Base-by-base conservation (phyloP, 257 asterid species). In the Nicotiana tomentosiformis region DNA sequence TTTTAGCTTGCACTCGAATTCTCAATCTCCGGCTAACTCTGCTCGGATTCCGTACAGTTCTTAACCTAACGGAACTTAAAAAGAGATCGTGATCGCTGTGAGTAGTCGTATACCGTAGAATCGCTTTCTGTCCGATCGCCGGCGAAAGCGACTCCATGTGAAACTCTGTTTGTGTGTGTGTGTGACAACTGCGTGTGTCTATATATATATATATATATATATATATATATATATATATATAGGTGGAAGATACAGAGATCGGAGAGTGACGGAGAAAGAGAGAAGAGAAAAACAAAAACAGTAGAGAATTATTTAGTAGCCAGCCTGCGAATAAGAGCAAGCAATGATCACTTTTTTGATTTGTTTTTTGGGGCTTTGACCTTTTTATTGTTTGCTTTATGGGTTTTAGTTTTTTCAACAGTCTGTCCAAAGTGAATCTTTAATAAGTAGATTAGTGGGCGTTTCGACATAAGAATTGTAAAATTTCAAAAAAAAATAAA, bases 81-180 rank as follows among this genome's bases (percentile, higher is more conserved):
- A n/a, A 84, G 5, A 5, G 92, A 81, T 84, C 91, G 83, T 43
- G 72, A 79, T 32, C 65, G 62, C 29, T 32, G 14, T 53, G 0
- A 70, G 57, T 5, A 77, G 64, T 78, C 77, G 83, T 15, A 80
- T 77, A 62, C 69, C 84, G 89, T 7, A 80, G 32, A 18, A 88
- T 77, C 72, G 86, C 82, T 62, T 85, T 82, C 74, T 89, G 88
- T 65, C 84, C 89, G 86, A 89, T 88, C 90, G 85, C 89, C 88
- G 93, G 88, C 86, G 91, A 90, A 55, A 91, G 82, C 26, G 89
- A 87, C 49, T 89, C 94, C 98, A 94, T 92, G 1, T 14, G 18
- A 12, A 49, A 81, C 55, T 37, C 53, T 60, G 58, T 18, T 11
- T 4, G 39, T 26, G 10, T n/a, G 53, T n/a, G 53, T 30, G 77